A percentile compares a stretch with the other conserved stretches of the same genome.
phyloP scores from a whole-genome alignment of 352 stramenopile species.

The Peronosclerospora sorghi region DNA sequence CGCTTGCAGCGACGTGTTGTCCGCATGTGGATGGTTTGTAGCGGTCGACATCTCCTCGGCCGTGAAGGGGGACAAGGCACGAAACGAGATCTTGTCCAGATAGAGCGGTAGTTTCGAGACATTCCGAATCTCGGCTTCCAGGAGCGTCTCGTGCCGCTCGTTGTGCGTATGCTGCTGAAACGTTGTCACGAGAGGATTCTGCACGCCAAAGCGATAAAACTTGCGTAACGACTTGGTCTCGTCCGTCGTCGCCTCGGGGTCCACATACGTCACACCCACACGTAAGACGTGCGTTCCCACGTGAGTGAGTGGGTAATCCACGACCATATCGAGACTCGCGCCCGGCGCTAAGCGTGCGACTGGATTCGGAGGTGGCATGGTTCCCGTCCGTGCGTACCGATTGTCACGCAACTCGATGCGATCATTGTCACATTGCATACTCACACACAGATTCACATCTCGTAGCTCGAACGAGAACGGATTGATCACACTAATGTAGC shows the following conservation, averaged over 20 bases:
- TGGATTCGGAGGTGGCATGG: slow-evolving; percentile 65
- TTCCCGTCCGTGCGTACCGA: slow-evolving; percentile 52
- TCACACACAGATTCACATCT: slow-evolving; percentile 68
- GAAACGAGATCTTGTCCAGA: slow-evolving; percentile 72
- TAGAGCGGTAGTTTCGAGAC: slow-evolving; percentile 73
- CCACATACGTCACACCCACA: slow-evolving; percentile 66
- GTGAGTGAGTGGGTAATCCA: slow-evolving; percentile 85
- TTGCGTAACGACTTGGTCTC: slow-evolving; percentile 84
- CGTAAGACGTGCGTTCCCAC: slow-evolving; percentile 80
- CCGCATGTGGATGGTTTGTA: slow-evolving; percentile 3
- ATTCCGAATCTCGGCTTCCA: slow-evolving; percentile 79
- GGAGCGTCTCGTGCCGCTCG: slow-evolving; percentile 36
- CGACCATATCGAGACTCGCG: slow-evolving; percentile 85
- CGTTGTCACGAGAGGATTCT: slow-evolving; percentile 81
- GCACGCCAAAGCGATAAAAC: slow-evolving; percentile 87
- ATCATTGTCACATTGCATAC: slow-evolving; percentile 81
- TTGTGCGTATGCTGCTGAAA: slow-evolving; percentile 57
- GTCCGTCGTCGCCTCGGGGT: slow-evolving; percentile 58
- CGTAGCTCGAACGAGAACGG: slow-evolving; percentile 70
- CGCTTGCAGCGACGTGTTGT: slow-evolving; percentile 8
- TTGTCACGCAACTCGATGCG: slow-evolving; percentile 74
- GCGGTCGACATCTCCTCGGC: slow-evolving; percentile 24
- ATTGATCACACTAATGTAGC: slow-evolving; percentile 90
- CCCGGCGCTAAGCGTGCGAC: slow-evolving; percentile 49
- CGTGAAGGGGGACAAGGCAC: slow-evolving; percentile 45